Evolutionary conservation across 2,329 filamentous ascomycete genomes (phyloP).

Genomic region (Nannizziopsis barbatae): DNA sequence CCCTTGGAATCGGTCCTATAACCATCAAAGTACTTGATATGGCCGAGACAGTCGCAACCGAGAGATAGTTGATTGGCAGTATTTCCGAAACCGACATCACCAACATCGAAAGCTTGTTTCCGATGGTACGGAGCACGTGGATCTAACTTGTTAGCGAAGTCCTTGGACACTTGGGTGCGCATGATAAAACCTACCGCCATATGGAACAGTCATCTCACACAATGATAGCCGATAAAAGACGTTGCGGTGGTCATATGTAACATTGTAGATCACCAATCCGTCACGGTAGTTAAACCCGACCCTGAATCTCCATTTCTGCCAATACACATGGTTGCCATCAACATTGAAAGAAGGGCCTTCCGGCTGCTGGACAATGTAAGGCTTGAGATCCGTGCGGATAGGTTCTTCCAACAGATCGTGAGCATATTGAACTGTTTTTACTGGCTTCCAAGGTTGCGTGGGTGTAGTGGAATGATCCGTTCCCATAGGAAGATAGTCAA

Average conservation of each 20-base stretch:
- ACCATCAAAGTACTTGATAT: conserved; percentile 55
- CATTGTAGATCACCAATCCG: conserved; percentile 57
- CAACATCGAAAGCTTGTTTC: conserved; percentile 60
- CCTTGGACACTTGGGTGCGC: conserved; percentile 4
- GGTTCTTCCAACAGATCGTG: conserved; percentile 55
- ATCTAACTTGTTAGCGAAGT: conserved; percentile 46
- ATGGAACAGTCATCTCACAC: conserved; percentile 53
- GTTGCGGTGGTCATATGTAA: conserved; percentile 51
- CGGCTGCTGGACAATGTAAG: conserved; percentile 53
- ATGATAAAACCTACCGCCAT: conserved; percentile 26
- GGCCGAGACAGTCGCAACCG: conserved; percentile 59
- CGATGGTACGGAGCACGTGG: conserved; percentile 57
- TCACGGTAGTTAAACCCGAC: conserved; percentile 53
- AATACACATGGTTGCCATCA: conserved; percentile 46
- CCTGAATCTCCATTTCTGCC: conserved; percentile 57
- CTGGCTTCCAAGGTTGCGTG: conserved; percentile 46
- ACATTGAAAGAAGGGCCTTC: conserved; percentile 53
- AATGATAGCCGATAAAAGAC: conserved; percentile 57
- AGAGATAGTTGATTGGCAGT: conserved; percentile 60
- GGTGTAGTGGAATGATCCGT: conserved; percentile 48
- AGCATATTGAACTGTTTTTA: conserved; percentile 41
- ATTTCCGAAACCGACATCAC: conserved; percentile 54
- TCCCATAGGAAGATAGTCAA: conserved; percentile 59
- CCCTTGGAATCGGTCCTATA: conserved; percentile 51
- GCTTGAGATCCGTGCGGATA: conserved; percentile 51